Evolutionary conservation across 2,329 filamentous ascomycete genomes (phyloP).

Genomic region (Cladophialophora carrionii): DNA sequence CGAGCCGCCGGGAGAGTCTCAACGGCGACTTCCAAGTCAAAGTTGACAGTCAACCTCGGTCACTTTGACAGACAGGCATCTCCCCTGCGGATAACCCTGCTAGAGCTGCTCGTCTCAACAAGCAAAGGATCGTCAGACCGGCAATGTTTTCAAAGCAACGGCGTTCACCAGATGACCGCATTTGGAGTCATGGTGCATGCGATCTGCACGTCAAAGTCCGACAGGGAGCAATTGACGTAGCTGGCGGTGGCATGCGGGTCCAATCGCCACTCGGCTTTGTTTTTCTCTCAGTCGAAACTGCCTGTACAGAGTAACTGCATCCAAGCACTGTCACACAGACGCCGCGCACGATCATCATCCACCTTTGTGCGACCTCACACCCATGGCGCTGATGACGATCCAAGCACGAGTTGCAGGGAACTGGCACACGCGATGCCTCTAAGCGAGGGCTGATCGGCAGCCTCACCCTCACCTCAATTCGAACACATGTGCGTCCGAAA

Average conservation of each 20-base stretch:
- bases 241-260: background rate
- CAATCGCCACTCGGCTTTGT: background rate
- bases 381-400: background rate
- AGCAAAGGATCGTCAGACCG: slow-evolving; percentile 15
- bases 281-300: slow-evolving; percentile 5
- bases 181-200: slow-evolving; percentile 21
- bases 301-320: background rate
- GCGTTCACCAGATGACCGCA: slow-evolving; percentile 9
- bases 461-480: slow-evolving; percentile 10
- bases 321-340: background rate
- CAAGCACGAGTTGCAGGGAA: slow-evolving; percentile 5
- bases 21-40: background rate
- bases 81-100: slow-evolving; percentile 20
- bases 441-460: slow-evolving; percentile 17
- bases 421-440: background rate
- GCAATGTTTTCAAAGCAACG: background rate
- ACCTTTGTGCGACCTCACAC: background rate
- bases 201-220: slow-evolving; percentile 17
- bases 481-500: slow-evolving; percentile 7
- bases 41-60: background rate
- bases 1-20: background rate
- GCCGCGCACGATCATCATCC: background rate
- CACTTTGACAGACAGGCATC: slow-evolving; percentile 18
- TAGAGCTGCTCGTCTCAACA: background rate
- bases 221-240: slow-evolving; percentile 20